These are phyloP conservation scores for Suhomyces guaymorum DNA, from an alignment of 1,139 yeast genomes.

Conservation along the genomic window DNA sequence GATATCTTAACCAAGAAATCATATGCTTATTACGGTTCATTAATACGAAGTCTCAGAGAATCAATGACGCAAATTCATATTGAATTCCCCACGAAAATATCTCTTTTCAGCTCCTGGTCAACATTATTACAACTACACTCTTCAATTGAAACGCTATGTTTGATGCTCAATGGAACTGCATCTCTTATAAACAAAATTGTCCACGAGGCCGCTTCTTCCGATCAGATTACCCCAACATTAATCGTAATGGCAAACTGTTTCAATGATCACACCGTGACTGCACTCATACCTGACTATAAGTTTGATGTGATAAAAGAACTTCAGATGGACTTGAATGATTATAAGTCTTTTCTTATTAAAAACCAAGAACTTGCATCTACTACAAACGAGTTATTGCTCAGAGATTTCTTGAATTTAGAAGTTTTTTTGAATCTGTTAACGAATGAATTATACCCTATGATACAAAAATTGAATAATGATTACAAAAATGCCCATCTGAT, in stretches of 20 bases:
- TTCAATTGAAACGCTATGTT: conserved; percentile 33
- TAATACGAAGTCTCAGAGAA: conserved; percentile 36
- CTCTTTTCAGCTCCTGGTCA: conserved; percentile 41
- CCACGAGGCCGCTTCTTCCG: conserved; percentile 21
- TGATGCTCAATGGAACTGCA: conserved; percentile 40
- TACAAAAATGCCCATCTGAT: conserved; percentile 21
- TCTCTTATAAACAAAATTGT: conserved; percentile 33
- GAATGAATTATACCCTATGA: conserved; percentile 29
- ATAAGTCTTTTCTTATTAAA: conserved; percentile 23
- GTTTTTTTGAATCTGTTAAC: conserved; percentile 31
- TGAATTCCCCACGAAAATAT: conserved; percentile 41
- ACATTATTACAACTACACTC: conserved; percentile 37
- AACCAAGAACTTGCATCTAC: conserved; percentile 14
- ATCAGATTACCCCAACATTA: conserved; percentile 30
- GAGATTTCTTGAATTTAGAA: conserved; percentile 28
- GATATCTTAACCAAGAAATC: conserved; percentile 35
- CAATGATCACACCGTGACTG: conserved; percentile 27
- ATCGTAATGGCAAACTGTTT: conserved; percentile 28
- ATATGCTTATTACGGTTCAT: conserved; percentile 35
- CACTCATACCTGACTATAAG: conserved; percentile 38
- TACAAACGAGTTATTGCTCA: conserved; percentile 14
- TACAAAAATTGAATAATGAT: conserved; percentile 26
- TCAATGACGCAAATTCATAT: conserved; percentile 33
- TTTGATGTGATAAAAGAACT: conserved; percentile 32
- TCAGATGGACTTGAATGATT: conserved; percentile 24